These are phyloP conservation scores for Pyrrhoderma lamaoense DNA, from an alignment of 1,284 basidiomycete species.

Conservation along the genomic window DNA sequence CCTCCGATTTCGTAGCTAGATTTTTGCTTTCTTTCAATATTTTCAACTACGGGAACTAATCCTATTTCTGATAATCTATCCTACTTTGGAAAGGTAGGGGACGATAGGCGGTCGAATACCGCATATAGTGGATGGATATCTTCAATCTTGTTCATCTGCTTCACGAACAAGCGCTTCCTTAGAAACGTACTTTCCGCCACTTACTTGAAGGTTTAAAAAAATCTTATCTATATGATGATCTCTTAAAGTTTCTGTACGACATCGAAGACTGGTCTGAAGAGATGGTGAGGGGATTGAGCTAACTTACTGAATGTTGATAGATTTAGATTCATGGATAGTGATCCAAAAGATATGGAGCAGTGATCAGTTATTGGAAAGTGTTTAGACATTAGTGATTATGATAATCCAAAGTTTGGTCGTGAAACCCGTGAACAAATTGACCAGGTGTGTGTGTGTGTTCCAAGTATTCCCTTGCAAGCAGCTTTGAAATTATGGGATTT, in stretches of 20 bases:
- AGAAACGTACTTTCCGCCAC: slow-evolving; percentile 24
- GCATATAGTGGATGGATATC: slow-evolving; percentile 26
- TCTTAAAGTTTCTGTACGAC: slow-evolving; percentile 21
- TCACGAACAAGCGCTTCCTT: slow-evolving; percentile 19
- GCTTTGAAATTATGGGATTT: background rate
- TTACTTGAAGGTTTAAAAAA: slow-evolving; percentile 30
- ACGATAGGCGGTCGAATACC: slow-evolving; percentile 27
- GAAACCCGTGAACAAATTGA: slow-evolving; percentile 28
- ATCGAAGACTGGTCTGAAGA: slow-evolving; percentile 16
- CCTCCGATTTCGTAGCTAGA: slow-evolving; percentile 27
- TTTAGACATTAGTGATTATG: too few species aligned
- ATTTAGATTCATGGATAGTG: too few species aligned
- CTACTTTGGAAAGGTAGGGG: slow-evolving; percentile 23
- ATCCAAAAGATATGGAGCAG: slow-evolving; percentile 17
- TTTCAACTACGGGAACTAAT: slow-evolving; percentile 26
- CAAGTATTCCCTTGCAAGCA: slow-evolving; percentile 26
- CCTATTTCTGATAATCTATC: slow-evolving; percentile 18
- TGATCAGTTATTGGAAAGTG: slow-evolving; percentile 29
- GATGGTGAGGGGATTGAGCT: background rate
- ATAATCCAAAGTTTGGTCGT: slow-evolving; percentile 28
- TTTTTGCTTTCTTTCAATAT: slow-evolving; percentile 26
- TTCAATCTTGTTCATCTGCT: slow-evolving; percentile 24
- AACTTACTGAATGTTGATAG: slow-evolving; percentile 17
- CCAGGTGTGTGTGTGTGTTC: slow-evolving; percentile 28
- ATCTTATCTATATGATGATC: slow-evolving; percentile 23